phyloP scores from a whole-genome alignment of 306 rosid species.

The Cicer chorassanicum region DNA sequence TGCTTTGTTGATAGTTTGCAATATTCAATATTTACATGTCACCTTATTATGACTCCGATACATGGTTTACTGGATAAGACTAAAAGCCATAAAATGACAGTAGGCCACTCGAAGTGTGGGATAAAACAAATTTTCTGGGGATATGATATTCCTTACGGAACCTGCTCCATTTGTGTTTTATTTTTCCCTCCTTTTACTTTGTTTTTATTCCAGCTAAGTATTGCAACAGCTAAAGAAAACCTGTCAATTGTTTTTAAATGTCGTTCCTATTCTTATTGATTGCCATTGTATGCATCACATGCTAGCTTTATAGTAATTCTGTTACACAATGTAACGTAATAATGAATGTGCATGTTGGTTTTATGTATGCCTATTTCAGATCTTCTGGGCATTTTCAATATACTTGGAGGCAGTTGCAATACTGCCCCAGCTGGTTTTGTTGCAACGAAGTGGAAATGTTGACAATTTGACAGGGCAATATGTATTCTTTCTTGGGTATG shows the following conservation, averaged over 20 bases:
- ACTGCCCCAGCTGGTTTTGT: slow-evolving; percentile 85
- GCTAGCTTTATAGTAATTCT: slow-evolving; percentile 36
- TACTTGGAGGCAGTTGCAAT: slow-evolving; percentile 94
- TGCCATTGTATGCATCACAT: slow-evolving; percentile 23
- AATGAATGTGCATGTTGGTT: slow-evolving; percentile 6
- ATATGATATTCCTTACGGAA: slow-evolving; percentile 6
- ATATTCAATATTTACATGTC: background rate
- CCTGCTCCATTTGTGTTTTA: background rate
- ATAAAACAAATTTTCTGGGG: background rate
- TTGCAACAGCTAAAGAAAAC: slow-evolving; percentile 6
- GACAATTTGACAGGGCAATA: slow-evolving; percentile 95
- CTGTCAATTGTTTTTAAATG: background rate
- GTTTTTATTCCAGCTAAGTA: background rate
- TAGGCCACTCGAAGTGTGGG: background rate
- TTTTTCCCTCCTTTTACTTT: background rate
- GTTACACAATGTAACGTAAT: slow-evolving; percentile 12
- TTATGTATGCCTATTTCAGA: slow-evolving; percentile 53
- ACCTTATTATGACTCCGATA: background rate
- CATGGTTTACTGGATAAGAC: slow-evolving; percentile 21
- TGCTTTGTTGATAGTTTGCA: slow-evolving; percentile 3
- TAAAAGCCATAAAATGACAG: slow-evolving; percentile 22
- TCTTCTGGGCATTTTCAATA: slow-evolving; percentile 94
- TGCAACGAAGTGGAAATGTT: slow-evolving; percentile 92
- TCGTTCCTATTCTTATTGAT: background rate
- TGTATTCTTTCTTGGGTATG: slow-evolving; percentile 90